Conservation (phyloP, 768 basidiomycete genomes). For the Hericium rajendrae region DNA sequence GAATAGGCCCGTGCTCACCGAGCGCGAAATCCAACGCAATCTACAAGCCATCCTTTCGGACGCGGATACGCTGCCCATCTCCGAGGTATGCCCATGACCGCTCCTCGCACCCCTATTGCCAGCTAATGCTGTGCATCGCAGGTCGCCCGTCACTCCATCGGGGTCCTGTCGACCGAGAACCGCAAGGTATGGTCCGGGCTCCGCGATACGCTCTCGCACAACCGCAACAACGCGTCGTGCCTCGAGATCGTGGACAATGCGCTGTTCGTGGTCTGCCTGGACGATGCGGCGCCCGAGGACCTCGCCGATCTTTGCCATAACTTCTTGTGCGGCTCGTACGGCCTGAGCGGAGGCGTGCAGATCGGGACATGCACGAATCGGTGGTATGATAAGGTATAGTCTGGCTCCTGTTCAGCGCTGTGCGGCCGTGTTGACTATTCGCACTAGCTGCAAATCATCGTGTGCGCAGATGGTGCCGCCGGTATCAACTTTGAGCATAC, state of each 20-base stretch:
- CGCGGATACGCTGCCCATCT: conserved; percentile 71
- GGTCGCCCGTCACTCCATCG: conserved; percentile 74
- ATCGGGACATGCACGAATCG: conserved; percentile 93
- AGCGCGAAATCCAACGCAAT: conserved; percentile 82
- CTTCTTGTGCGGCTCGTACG: conserved; percentile 90
- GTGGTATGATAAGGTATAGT: conserved; percentile 83
- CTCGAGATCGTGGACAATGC: conserved; percentile 83
- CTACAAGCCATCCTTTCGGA: conserved; percentile 84
- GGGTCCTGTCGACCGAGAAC: conserved; percentile 91
- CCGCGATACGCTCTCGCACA: conserved; percentile 51
- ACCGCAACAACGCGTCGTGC: conserved; percentile 71
- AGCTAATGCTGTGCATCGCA: neutral
- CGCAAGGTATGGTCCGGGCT: conserved; percentile 84
- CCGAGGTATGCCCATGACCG: conserved; percentile 27
- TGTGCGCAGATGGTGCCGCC: conserved; percentile 85
- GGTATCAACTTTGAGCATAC: conserved; percentile 99
- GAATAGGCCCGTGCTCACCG: conserved; percentile 74
- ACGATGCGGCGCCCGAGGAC: conserved; percentile 61
- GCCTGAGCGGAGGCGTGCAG: conserved; percentile 75
- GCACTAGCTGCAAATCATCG: conserved; percentile 86
- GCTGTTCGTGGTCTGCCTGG: conserved; percentile 87
- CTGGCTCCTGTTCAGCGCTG: no score
- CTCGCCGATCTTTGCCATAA: conserved; percentile 80
- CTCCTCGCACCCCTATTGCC: neutral
- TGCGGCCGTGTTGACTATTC: neutral